Evolutionary conservation across 1,284 basidiomycete species (phyloP).

Genomic region (Meira nashicola): DNA sequence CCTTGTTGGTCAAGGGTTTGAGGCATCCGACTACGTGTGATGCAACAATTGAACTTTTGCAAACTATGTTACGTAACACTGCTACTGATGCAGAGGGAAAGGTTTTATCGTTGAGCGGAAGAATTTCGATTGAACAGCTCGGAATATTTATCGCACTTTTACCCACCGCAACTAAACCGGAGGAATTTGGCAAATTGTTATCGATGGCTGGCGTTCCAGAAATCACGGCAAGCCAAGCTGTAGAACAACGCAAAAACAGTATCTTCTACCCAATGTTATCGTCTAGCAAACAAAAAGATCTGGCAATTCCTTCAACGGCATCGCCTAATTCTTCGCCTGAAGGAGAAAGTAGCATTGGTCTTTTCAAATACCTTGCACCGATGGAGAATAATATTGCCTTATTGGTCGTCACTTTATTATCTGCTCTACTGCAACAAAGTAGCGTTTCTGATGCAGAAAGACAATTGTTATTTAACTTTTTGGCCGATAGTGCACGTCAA

Average conservation of each 20-base stretch:
- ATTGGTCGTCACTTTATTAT: slow-evolving; percentile 39
- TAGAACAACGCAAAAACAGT: slow-evolving; percentile 20
- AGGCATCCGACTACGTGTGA: slow-evolving; percentile 41
- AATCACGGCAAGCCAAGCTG: slow-evolving; percentile 20
- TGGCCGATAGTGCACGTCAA: slow-evolving; percentile 38
- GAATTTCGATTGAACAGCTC: slow-evolving; percentile 32
- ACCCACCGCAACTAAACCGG: slow-evolving; percentile 34
- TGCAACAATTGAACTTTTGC: slow-evolving; percentile 36
- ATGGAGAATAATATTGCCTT: slow-evolving; percentile 42
- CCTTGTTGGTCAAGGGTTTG: slow-evolving; percentile 44
- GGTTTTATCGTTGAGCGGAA: slow-evolving; percentile 21
- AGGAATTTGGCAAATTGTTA: slow-evolving; percentile 40
- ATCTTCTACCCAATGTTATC: not conserved
- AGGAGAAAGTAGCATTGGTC: not conserved
- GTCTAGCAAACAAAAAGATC: not conserved
- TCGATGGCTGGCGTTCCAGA: slow-evolving; percentile 29
- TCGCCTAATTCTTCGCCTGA: not conserved
- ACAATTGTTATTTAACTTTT: slow-evolving; percentile 38
- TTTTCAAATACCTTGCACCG: slow-evolving; percentile 32
- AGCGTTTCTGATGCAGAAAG: slow-evolving; percentile 33
- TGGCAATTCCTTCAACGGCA: not conserved
- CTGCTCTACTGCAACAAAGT: slow-evolving; percentile 40
- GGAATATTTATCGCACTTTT: slow-evolving; percentile 45
- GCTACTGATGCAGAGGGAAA: slow-evolving; percentile 29
- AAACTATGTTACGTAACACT: slow-evolving; percentile 30